Evolutionary conservation across 805 yeast species (phyloP).

Genomic region (Saccharomycopsis sp.): DNA sequence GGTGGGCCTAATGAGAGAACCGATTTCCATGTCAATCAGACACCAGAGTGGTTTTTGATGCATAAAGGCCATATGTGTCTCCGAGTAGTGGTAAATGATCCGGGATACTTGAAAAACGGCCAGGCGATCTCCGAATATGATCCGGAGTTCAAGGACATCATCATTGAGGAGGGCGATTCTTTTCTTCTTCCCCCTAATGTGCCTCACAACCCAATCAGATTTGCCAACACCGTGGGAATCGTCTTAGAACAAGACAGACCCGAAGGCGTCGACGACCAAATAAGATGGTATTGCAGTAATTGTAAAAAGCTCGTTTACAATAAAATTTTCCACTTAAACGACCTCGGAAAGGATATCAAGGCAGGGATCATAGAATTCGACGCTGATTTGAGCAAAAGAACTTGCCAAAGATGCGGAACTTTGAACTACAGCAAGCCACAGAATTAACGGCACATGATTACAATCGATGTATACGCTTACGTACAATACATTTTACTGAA

Average conservation of each 20-base stretch:
- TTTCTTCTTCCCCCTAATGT: conserved; percentile 76
- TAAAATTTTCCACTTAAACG: conserved; percentile 63
- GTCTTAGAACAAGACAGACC: conserved; percentile 94
- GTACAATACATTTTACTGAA: neutral
- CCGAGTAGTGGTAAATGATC: conserved; percentile 58
- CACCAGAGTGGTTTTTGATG: conserved; percentile 91
- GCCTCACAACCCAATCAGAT: conserved; percentile 89
- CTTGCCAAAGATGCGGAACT: conserved; percentile 71
- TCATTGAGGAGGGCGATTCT: conserved; percentile 81
- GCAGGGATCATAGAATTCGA: conserved; percentile 72
- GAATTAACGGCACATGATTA: conserved; percentile 14
- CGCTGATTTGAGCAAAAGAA: conserved; percentile 51
- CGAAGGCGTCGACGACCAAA: conserved; percentile 54
- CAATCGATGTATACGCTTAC: neutral
- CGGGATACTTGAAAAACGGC: conserved; percentile 11
- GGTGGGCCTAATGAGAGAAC: conserved; percentile 96
- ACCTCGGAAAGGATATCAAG: conserved; percentile 87
- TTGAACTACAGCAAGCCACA: conserved; percentile 62
- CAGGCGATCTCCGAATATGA: conserved; percentile 27
- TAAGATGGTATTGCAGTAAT: conserved; percentile 81
- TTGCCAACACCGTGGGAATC: conserved; percentile 76
- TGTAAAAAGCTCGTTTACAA: conserved; percentile 66
- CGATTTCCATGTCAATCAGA: conserved; percentile 87
- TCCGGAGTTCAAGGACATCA: conserved; percentile 67
- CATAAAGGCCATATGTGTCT: conserved; percentile 81